Base-by-base conservation (phyloP, 2,329 filamentous ascomycete species). In the Thermomyces lanuginosus region DNA sequence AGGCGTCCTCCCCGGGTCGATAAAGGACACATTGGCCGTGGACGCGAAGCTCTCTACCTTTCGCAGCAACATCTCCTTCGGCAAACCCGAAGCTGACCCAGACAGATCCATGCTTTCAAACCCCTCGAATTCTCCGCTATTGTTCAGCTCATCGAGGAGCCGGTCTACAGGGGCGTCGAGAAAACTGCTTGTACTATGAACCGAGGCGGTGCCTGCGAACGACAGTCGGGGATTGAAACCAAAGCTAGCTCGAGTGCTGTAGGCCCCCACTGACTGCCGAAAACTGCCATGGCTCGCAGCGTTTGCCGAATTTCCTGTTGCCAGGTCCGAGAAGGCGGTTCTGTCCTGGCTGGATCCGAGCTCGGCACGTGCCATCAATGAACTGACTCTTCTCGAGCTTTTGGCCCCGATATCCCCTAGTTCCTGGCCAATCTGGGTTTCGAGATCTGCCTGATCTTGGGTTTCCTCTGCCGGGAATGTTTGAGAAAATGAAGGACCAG, bases 291-390 rank as follows among this genome's bases (percentile, higher is more conserved):
- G 60, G 14, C 43, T 41, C 21, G 45, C 33, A 9, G 43, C 31
- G 22, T 32, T 48, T 8, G 43, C 40, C 32, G 55, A 53, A 26
- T 41, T 55, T 39, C 55, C 60, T 28, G 60, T 59, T 9, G 69
- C 64, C 33, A 74, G 68, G 25, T 92, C 83, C 15, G 73, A 67
- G 45, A 92, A 91, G n/a, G 74, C 67, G 1, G 74, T 65, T 41
- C 79, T 68, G 39, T 92, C 83, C 37, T 86, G 79, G 9, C 76
- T 89, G 6, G 80, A 76, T 0, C 81, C 86, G 11, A 93, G 60
- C 46, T 93, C 86, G 16, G 80, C 78, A 42, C 86, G 68, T 9
- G 84, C 84, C 28, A 93, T 63, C 55, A 92, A 68, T 9, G 86
- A 95, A 56, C 89, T 98, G 14, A 95, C 77, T 26, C 89, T 71